These are phyloP conservation scores for Tetrapisispora fleetii DNA, from an alignment of 805 yeast species.

Conservation along the genomic window DNA sequence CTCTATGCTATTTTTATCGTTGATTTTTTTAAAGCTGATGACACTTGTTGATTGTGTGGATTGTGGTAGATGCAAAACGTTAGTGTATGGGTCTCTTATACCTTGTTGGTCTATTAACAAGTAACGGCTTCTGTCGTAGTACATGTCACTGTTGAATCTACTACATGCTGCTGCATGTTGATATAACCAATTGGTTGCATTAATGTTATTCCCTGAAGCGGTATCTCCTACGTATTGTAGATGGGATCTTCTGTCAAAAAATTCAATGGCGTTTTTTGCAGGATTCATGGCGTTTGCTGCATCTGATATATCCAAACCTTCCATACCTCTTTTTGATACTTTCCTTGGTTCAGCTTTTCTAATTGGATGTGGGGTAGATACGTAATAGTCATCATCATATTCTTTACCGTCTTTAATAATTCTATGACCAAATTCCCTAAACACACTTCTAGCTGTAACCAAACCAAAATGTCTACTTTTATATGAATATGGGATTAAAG, in stretches of 20 bases:
- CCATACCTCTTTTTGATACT: constrained; percentile 7
- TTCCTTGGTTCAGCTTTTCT: constrained; percentile 41
- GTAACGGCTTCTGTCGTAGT: constrained; percentile 45
- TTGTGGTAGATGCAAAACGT: constrained; percentile 63
- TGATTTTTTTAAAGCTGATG: constrained; percentile 16
- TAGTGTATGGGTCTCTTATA: constrained; percentile 73
- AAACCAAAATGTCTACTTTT: constrained; percentile 83
- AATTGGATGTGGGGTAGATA: constrained; percentile 36
- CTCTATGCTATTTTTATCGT: constrained; percentile 13
- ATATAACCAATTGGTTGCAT: constrained; percentile 73
- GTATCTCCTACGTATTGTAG: constrained; percentile 21
- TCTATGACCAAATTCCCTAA: constrained; percentile 84
- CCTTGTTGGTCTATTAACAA: constrained; percentile 41
- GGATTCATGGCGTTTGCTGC: constrained; percentile 18
- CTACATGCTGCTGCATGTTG: constrained; percentile 75
- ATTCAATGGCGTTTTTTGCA: constrained; percentile 31
- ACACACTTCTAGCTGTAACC: constrained; percentile 83
- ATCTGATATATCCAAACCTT: constrained; percentile 9
- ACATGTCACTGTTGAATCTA: constrained; percentile 55
- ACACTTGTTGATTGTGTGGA: constrained; percentile 61
- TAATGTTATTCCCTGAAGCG: constrained; percentile 28
- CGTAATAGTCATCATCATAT: constrained; percentile 84
- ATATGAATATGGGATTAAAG: constrained; percentile 78
- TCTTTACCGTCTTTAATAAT: constrained; percentile 71
- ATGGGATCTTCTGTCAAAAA: constrained; percentile 28